Base-by-base conservation (phyloP, 2,329 filamentous ascomycete species). In the Colletotrichum truncatum region DNA sequence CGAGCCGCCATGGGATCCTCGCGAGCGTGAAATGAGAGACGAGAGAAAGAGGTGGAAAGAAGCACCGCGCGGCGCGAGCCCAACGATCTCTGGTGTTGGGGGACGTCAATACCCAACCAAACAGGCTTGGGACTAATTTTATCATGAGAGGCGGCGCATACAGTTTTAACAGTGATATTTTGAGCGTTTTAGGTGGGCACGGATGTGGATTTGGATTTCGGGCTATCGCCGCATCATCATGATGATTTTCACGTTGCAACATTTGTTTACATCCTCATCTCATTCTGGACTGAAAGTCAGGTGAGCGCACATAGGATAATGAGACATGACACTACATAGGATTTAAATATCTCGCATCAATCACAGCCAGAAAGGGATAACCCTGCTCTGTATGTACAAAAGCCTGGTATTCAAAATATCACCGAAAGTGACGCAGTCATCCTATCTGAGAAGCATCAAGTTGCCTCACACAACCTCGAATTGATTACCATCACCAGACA, bases 21-120 rank as follows among this genome's bases (percentile, higher is more conserved):
- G 65, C 23, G 67, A 67, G n/a, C 67, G 67, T 16, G 67, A 68
- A 6, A 18, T 54, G 8, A 49, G 67, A 21, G 67, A 68, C 8
- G 67, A 69, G n/a, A 65, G 61, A 34, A 66, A 67, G 48, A 55
- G 65, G 7, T 69, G 62, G 60, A 69, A 62, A 23, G 66, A 68
- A 34, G n/a, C n/a, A n/a, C 36, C 45, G 32, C 65, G 62, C 5
- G 54, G 65, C 12, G 48, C 18, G 2, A 62, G 51, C 28, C 66
- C 65, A 23, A 61, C 61, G 12, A 57, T 69, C 25, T 66, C 67
- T 46, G 67, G 67, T 16, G 67, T 69, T 43, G 55, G 60, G 8
- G 67, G 67, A 6, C 51, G 67, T 26, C 65, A 67, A 59, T 69
- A 69, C 49, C 67, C 67, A 32, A 59, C 61, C 6, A 56, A 63